Conservation (phyloP, 257 asterid species). For the Lithospermum erythrorhizon region DNA sequence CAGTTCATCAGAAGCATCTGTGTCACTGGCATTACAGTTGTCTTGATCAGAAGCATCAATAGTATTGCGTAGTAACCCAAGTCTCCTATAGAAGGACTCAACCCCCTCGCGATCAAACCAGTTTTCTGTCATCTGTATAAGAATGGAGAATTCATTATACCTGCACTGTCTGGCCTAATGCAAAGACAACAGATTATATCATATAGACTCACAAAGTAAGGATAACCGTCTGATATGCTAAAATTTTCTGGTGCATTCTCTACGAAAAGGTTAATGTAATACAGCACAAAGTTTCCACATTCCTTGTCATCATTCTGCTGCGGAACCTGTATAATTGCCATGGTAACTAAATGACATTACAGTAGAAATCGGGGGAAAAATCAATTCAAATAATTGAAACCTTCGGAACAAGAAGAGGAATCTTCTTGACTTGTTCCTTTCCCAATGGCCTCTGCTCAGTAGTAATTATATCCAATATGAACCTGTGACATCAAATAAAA, state of each 20-base stretch:
- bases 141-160: neutral
- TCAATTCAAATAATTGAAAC: conserved; percentile 11
- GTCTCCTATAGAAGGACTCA: conserved; percentile 29
- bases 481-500: conserved; percentile 22
- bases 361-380: neutral
- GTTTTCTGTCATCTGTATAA: conserved; percentile 39
- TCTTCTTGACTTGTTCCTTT: conserved; percentile 18
- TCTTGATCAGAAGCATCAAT: neutral
- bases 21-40: neutral
- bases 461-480: conserved; percentile 37
- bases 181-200: neutral
- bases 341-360: conserved; percentile 5
- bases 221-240: conserved; percentile 40
- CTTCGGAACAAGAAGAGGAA: conserved; percentile 52
- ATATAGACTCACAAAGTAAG: conserved; percentile 52
- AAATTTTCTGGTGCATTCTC: conserved; percentile 36
- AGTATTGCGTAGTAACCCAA: conserved; percentile 13
- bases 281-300: conserved; percentile 53
- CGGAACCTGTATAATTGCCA: conserved; percentile 44
- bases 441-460: conserved; percentile 25
- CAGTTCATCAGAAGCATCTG: neutral
- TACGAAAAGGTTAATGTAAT: conserved; percentile 35
- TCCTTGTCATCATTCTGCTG: conserved; percentile 42
- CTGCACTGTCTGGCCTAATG: neutral
- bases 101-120: conserved; percentile 43